These are phyloP conservation scores for Coniochaeta sp. DNA, from an alignment of 2,329 filamentous ascomycete species.

Conservation along the genomic window DNA sequence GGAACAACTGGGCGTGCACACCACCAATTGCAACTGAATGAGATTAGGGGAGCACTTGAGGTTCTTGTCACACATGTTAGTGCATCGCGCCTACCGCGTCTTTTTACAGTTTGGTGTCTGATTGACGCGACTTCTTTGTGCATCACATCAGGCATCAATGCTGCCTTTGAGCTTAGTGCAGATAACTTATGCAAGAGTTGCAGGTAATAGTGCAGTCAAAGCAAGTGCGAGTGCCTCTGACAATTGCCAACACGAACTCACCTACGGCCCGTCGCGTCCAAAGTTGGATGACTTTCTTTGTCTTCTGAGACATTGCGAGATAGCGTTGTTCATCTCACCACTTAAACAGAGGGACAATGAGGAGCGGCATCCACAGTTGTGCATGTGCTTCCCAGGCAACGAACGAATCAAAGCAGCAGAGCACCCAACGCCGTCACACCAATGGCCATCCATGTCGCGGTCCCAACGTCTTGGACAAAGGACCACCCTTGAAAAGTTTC, in stretches of 20 bases:
- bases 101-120: too few relatives aligned
- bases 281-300: not conserved
- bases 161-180: not conserved
- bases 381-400: not conserved
- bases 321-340: not conserved
- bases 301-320: not conserved
- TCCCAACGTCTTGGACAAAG: constrained; percentile 13
- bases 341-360: too few relatives aligned
- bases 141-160: not conserved
- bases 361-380: too few relatives aligned
- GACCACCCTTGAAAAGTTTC: not conserved
- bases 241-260: not conserved
- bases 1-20: not conserved
- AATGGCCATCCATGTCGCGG: constrained; percentile 5
- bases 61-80: not conserved
- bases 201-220: too few relatives aligned
- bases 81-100: not conserved
- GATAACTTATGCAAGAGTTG: too few relatives aligned
- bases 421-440: not conserved
- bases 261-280: not conserved
- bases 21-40: not conserved
- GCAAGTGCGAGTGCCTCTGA: too few relatives aligned
- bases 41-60: not conserved
- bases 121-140: too few relatives aligned
- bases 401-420: not conserved